Conservation (phyloP, 1,284 basidiomycete genomes). For the Peniophora sp. region DNA sequence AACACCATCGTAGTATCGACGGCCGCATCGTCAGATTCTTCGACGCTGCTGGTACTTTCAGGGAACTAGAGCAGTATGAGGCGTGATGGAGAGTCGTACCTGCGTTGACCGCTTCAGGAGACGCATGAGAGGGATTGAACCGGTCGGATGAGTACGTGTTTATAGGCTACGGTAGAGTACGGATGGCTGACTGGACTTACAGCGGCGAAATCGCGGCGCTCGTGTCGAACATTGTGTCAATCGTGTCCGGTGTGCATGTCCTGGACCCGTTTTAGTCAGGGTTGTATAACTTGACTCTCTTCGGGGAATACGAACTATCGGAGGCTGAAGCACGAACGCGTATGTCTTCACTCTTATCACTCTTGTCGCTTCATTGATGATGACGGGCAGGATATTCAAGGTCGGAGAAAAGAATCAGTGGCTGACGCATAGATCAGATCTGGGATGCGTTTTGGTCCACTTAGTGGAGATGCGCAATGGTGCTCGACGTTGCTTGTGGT, state of each 20-base stretch:
- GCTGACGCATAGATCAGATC: slow-evolving; percentile 68
- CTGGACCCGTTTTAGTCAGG: slow-evolving; percentile 68
- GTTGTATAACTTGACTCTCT: slow-evolving; percentile 52
- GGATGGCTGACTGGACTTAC: not conserved
- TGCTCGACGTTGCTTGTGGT: slow-evolving; percentile 79
- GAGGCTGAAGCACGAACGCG: slow-evolving; percentile 56
- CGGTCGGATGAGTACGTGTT: slow-evolving; percentile 33
- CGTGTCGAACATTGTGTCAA: slow-evolving; percentile 59
- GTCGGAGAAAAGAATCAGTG: slow-evolving; percentile 63
- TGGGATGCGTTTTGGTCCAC: slow-evolving; percentile 75
- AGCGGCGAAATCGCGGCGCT: slow-evolving; percentile 16
- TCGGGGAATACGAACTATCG: slow-evolving; percentile 56
- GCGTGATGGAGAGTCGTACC: slow-evolving; percentile 59
- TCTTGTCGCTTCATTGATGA: too few relatives aligned
- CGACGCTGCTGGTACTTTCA: slow-evolving; percentile 54
- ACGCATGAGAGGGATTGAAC: slow-evolving; percentile 34
- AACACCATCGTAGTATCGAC: slow-evolving; percentile 67
- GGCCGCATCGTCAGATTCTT: slow-evolving; percentile 76
- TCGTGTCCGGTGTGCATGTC: slow-evolving; percentile 60
- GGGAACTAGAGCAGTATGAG: slow-evolving; percentile 66
- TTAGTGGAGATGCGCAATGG: slow-evolving; percentile 79
- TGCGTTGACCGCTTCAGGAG: slow-evolving; percentile 56
- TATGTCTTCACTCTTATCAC: slow-evolving; percentile 22
- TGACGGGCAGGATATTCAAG: slow-evolving; percentile 48
- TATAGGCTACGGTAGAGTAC: not conserved